Percentiles rank a stretch among this genome's conserved stretches.
phyloP scores from a whole-genome alignment of 495 filamentous ascomycete genomes.

The Xylaria sp. region DNA sequence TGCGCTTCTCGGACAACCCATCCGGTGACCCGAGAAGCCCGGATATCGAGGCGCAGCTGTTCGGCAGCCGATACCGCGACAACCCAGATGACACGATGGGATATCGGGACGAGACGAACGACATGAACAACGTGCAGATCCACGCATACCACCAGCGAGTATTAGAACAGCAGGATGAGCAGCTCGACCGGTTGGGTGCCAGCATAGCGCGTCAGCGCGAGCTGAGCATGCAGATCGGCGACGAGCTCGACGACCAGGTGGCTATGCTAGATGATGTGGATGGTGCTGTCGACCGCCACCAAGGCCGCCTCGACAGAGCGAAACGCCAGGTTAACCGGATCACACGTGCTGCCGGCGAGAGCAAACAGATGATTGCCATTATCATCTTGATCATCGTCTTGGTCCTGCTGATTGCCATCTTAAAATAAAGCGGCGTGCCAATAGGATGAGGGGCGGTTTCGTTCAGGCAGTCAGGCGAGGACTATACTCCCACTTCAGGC shows the following conservation, averaged over 20 bases:
- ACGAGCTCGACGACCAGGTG: slow-evolving; percentile 92
- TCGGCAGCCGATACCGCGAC: slow-evolving; percentile 64
- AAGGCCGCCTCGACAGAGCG: slow-evolving; percentile 74
- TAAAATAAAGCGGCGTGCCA: slow-evolving; percentile 62
- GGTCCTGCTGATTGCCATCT: slow-evolving; percentile 76
- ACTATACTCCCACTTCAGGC: background rate
- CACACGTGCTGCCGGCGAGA: slow-evolving; percentile 75
- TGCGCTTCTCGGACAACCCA: slow-evolving; percentile 85
- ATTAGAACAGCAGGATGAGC: slow-evolving; percentile 86
- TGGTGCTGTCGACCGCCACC: slow-evolving; percentile 79
- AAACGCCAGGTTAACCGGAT: slow-evolving; percentile 72
- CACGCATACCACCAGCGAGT: slow-evolving; percentile 82
- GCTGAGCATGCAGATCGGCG: slow-evolving; percentile 92
- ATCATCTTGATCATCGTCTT: slow-evolving; percentile 76
- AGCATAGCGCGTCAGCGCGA: slow-evolving; percentile 92
- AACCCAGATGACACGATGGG: slow-evolving; percentile 59
- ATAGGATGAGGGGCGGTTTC: background rate
- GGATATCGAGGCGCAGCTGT: slow-evolving; percentile 64
- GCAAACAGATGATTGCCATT: slow-evolving; percentile 81
- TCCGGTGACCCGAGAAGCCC: slow-evolving; percentile 46
- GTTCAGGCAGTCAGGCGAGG: background rate
- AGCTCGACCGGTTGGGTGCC: slow-evolving; percentile 83
- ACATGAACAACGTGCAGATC: slow-evolving; percentile 81
- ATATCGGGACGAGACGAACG: slow-evolving; percentile 54
- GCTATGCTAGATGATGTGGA: slow-evolving; percentile 89